Evolutionary conservation across 2,329 filamentous ascomycete genomes (phyloP), one percentile per base, ranked within the genome.

Genomic region (Pseudogymnoascus pannorum): DNA sequence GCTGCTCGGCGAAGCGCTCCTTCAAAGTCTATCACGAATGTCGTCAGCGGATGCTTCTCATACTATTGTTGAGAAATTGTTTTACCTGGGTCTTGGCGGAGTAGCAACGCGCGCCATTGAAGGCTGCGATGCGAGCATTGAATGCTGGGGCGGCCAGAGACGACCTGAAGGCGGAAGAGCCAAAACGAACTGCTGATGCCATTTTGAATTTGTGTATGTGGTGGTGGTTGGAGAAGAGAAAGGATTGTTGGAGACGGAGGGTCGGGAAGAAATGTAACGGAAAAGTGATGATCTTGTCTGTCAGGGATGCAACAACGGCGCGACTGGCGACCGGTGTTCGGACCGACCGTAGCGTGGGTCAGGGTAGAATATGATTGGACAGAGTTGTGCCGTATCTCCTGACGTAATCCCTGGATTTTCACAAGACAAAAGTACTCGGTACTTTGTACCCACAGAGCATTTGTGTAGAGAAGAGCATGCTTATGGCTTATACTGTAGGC

Each of bases 1-100:
- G 84, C 74, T 93, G 88, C 77, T 94, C 92, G 75, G 93, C 93
- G 78, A 99, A 97, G 75, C 92, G 93, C 78, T 99, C 94, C 84
- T 99, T 99, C 75, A 99, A 81, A 70, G 92, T 92, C 94, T 99
- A 29, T 54, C 36, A 64, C 58, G 36, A 42, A 57, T 62, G 58
- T 24, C 26, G 31, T 62, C 18, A 51, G 62, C 29, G 24, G 35
- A 60, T 51, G 54, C 14, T 29, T 59, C 22, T 40, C 18, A 58
- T 24, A 26, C 18, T 36, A 59, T 29, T 31, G 35, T 57, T 57
- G 60, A 7, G 42, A 48, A 35, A 60, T 29, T 60, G 70, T 69
- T 80, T 72, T 81, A 95, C 92, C 84, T 92, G 87, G 71, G 88
- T 85, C 85, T 97, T 97, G 69, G 91, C 87, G 66, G 92, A 96